Evolutionary conservation across 768 basidiomycete species (phyloP), one percentile per base, ranked within the genome.

Genomic region (Boletales sp.): DNA sequence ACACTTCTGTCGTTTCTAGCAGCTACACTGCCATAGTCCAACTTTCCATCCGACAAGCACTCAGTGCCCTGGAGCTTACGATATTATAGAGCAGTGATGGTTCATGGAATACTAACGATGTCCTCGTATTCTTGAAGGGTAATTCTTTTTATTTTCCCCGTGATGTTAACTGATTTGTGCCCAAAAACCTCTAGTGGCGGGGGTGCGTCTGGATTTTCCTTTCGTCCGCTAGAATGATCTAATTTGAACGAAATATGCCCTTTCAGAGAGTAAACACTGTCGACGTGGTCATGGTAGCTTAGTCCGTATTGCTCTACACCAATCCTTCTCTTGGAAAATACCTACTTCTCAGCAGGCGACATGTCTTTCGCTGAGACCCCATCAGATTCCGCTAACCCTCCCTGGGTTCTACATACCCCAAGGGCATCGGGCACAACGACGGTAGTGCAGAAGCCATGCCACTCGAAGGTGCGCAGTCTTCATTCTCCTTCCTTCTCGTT

Each of bases 141-240:
- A 27, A 27, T 5, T 27, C 2, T 27, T 79, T 49, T 82, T 21
- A 27, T 7, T 27, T 27, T 27, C 24, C 1, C 24, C 5, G 24
- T 27, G 24, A 27, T 27, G 24, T 27, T 27, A 7, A 44, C 37
- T 54, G 40, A 57, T 24, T 5, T 2, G 3, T 3, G 5, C 17
- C 30, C 48, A 78, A 80, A 82, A 62, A 83, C 82, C 14, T 81
- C 81, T 2, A 81, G 80, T 51, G 74, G 79, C 47, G 81, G 78
- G 59, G 24, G 79, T 84, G 55, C 48, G 77, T 68, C 40, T 80
- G 54, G 40, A 72, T 64, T 60, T 27, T 12, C 5, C 8, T 14
- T 11, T 10, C 19, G 15, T 15, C 36, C 32, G 36, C 31, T 5
- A 30, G 6, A 76, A 30, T n/a, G 3, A 44, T 47, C 39, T 58